Percentiles rank a stretch among this genome's conserved stretches.
phyloP scores from a whole-genome alignment of 805 yeast genomes.

The Lipomyces orientalis region DNA sequence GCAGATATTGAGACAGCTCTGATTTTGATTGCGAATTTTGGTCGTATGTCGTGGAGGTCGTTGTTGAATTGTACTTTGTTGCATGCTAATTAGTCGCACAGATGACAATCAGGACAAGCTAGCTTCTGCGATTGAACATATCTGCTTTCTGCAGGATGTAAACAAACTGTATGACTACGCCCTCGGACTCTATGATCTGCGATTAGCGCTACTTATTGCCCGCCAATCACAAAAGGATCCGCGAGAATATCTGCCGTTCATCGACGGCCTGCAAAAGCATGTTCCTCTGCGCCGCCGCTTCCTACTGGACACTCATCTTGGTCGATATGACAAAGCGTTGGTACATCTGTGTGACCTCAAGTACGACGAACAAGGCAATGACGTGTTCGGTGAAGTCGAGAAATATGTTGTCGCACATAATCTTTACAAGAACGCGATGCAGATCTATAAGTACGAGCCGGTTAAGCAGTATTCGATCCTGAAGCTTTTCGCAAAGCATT shows the following conservation, averaged over 20 bases:
- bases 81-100: conserved; percentile 44
- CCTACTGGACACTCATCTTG: conserved; percentile 78
- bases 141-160: conserved; percentile 90
- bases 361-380: conserved; percentile 41
- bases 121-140: conserved; percentile 65
- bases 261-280: conserved; percentile 76
- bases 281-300: conserved; percentile 70
- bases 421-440: conserved; percentile 72
- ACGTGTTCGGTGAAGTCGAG: conserved; percentile 60
- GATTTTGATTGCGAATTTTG: conserved; percentile 51
- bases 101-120: conserved; percentile 21
- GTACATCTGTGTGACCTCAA: conserved; percentile 61
- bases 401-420: conserved; percentile 72
- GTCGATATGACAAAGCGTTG: conserved; percentile 71
- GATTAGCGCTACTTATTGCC: conserved; percentile 80
- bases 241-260: conserved; percentile 91
- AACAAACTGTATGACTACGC: conserved; percentile 80
- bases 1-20: conserved; percentile 82
- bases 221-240: conserved; percentile 98
- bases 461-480: conserved; percentile 59
- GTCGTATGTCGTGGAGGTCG: conserved; percentile 9
- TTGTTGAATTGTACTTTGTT: conserved; percentile 54
- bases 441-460: conserved; percentile 62
- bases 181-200: conserved; percentile 80
- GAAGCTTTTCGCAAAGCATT: conserved; percentile 63